Evolutionary conservation across 139 green algal species (phyloP).

Genomic region (Marvania coccoides): DNA sequence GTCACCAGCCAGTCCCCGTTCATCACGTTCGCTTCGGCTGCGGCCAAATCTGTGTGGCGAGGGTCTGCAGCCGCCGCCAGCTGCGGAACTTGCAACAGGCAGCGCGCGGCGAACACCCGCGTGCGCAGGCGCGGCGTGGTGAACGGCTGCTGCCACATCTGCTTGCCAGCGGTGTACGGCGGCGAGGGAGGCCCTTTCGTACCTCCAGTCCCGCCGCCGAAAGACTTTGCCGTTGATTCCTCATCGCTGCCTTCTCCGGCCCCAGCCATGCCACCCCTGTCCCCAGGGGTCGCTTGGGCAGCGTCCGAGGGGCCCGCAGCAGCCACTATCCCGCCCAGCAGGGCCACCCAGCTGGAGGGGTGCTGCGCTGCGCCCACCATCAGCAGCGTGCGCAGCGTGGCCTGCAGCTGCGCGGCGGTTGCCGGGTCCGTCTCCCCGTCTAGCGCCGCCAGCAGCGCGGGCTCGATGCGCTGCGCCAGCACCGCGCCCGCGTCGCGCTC

Average conservation of each 20-base stretch:
- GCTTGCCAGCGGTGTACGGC: background rate
- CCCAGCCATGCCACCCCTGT: background rate
- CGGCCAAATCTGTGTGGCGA: constrained; percentile 47
- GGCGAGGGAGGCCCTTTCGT: background rate
- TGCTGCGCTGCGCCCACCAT: constrained; percentile 16
- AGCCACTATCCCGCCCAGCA: constrained; percentile 48
- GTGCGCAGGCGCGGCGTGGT: constrained; percentile 62
- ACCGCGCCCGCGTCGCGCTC: constrained; percentile 59
- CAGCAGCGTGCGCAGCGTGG: constrained; percentile 53
- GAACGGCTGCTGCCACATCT: background rate
- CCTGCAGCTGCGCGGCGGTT: constrained; percentile 41
- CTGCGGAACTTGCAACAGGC: constrained; percentile 51
- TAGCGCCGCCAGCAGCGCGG: constrained; percentile 70
- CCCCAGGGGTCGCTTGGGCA: background rate
- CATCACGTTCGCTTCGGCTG: constrained; percentile 9
- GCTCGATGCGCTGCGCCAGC: constrained; percentile 46
- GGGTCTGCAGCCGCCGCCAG: constrained; percentile 31
- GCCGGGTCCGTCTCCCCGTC: constrained; percentile 60
- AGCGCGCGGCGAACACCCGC: constrained; percentile 64
- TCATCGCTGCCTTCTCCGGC: background rate
- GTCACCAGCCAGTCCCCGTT: constrained; percentile 59
- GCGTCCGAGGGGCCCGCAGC: background rate
- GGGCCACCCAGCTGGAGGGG: constrained; percentile 54
- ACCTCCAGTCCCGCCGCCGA: background rate
- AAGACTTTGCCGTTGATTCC: background rate